Conservation (phyloP, 2,329 filamentous ascomycete species). For the Hypoxylon sp. region DNA sequence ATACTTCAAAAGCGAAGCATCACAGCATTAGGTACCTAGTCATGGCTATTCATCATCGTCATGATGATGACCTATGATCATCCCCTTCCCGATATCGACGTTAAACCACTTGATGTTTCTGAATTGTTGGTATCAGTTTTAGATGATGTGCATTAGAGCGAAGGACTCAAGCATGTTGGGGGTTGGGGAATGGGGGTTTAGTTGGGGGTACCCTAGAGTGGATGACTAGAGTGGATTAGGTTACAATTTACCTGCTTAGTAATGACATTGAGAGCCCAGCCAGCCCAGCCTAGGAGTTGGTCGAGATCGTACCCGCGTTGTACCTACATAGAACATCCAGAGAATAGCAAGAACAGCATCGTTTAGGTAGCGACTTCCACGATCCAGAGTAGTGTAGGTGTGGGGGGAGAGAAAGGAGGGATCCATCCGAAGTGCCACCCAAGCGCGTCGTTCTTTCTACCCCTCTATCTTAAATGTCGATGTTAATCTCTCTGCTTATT, state of each 20-base stretch:
- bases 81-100: slow-evolving; percentile 4
- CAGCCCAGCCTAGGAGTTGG: neutral
- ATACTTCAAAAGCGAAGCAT: slow-evolving; percentile 18
- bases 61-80: slow-evolving; percentile 17
- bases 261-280: neutral
- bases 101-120: neutral
- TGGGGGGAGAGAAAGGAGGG: slow-evolving; percentile 16
- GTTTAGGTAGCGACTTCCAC: slow-evolving; percentile 15
- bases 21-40: neutral
- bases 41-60: slow-evolving; percentile 13
- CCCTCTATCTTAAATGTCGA: slow-evolving; percentile 19
- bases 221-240: neutral
- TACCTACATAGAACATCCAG: slow-evolving; percentile 31
- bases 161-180: slow-evolving; percentile 3
- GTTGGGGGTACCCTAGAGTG: slow-evolving; percentile 14
- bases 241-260: slow-evolving; percentile 10
- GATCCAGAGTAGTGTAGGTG: slow-evolving; percentile 16
- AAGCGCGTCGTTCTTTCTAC: slow-evolving; percentile 4
- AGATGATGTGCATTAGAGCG: slow-evolving; percentile 28
- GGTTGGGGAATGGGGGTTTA: slow-evolving; percentile 25
- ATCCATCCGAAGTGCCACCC: slow-evolving; percentile 27
- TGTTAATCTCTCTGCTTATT: slow-evolving; percentile 22
- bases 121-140: slow-evolving; percentile 14
- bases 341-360: slow-evolving; percentile 25
- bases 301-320: slow-evolving; percentile 20